Base-by-base conservation (phyloP, 495 filamentous ascomycete genomes). In the Trichoderma orchidacearum region DNA sequence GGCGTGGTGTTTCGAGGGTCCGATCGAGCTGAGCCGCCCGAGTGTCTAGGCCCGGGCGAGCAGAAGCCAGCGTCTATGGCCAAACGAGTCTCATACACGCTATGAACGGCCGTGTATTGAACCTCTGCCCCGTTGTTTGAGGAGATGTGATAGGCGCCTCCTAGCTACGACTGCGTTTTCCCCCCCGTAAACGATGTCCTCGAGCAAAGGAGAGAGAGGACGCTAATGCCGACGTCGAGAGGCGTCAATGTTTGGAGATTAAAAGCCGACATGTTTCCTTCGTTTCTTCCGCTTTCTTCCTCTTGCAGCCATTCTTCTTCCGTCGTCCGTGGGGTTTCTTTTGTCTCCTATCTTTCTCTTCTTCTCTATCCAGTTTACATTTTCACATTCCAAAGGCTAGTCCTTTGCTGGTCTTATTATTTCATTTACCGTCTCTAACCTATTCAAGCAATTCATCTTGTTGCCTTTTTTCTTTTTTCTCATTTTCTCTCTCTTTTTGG, bases 231-330 rank as follows among this genome's bases (percentile, higher is more conserved):
- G 21, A 48, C 41, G 41, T 23, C 8, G 41, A 48, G 41, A 48
- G 41, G 11, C 21, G 21, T 23, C n/a, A n/a, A 25, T 27, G 41
- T 9, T 9, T 27, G 21, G 41, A 48, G 41, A 48, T 25, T 48
- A 48, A 48, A 48, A 48, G 41, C 41, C 41, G 13, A 25, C 21
- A 27, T 54, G 34, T 62, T 57, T 60, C 59, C 56, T 52, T 60
- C 64, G 54, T 63, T 51, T 67, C 62, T 58, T 55, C 62, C 55
- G 51, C 48, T 50, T 52, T 31, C 7, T 53, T 59, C 41, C 21
- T 8, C 35, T 56, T 62, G 56, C 60, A 60, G 60, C 59, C 59
- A 56, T 60, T 56, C 58, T 60, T 62, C 55, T 58, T 54, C 57
- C 52, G 21, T 48, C 15, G 41, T 48, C 41, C 41, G 41, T 48